Base-by-base conservation (phyloP, 2,329 filamentous ascomycete genomes). In the Microcyclosporella mali region DNA sequence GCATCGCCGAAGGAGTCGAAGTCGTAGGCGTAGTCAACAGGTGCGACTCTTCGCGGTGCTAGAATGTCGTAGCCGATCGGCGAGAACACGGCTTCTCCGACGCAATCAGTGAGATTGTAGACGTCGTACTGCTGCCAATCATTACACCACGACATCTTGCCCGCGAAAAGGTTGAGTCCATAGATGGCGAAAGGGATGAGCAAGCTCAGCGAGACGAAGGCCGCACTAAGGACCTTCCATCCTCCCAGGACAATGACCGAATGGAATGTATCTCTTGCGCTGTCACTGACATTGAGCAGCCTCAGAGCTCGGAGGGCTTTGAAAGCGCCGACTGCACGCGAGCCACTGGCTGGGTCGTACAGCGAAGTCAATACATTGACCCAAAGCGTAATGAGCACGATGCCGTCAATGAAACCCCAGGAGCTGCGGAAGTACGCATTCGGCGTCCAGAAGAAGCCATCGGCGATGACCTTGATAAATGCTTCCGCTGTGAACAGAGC, bases 171-270 rank as follows among this genome's bases (percentile, higher is more conserved):
- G 55, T 94, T 98, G 43, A 97, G 66, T 1, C 88, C 92, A 53
- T 97, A 97, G 29, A 98, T 90, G 51, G 92, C 92, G 63, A 98
- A 98, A 0, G 92, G 92, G 45, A 98, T 89, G 44, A 98, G 72
- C 61, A 98, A 78, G 53, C 90, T 94, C 55, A 98, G 73, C 3
- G 92, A 97, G 38, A 98, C 92, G 47, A 95, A 88, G 1, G 88
- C 88, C 51, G 92, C 85, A 41, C 88, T 89, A 45, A 95, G 70
- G 46, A 98, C 84, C 64, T 98, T 98, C 84, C 87, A 92, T 51
- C 88, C 88, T 41, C 89, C 90, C 42, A 94, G 78, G 51, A 98
- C 85, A 51, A 98, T 92, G 49, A 98, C 81, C 2, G 90, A 94
- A 64, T 98, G 92, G 63, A 98, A 98, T 0, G 92, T 97, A 55